Percentiles rank a stretch among this genome's conserved stretches.
phyloP scores from a whole-genome alignment of 805 yeast genomes.

The Starmerella cellae region DNA sequence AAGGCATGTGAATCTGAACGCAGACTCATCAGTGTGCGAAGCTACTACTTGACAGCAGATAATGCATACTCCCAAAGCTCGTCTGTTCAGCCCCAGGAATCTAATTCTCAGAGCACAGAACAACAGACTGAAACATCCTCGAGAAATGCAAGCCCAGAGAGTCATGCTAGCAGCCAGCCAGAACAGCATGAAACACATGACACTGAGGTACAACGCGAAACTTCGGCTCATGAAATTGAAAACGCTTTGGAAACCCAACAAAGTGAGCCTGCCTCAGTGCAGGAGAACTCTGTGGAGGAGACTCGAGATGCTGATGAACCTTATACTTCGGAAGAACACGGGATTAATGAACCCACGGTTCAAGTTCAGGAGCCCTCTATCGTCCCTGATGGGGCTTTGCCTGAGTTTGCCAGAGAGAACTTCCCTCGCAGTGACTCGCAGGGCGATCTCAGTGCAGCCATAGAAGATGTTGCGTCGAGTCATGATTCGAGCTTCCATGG shows the following conservation, averaged over 20 bases:
- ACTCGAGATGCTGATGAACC: background rate
- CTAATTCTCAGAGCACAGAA: too few relatives aligned
- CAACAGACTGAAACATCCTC: too few relatives aligned
- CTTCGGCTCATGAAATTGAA: background rate
- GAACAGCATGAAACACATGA: background rate
- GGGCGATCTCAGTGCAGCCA: constrained; percentile 1
- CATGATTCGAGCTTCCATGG: background rate
- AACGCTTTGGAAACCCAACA: background rate
- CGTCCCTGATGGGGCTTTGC: background rate
- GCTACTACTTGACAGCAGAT: constrained; percentile 36
- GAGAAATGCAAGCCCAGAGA: background rate
- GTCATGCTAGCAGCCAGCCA: background rate
- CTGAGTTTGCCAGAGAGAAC: background rate
- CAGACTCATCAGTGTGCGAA: constrained; percentile 83
- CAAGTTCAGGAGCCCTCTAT: too few relatives aligned
- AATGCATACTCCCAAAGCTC: background rate
- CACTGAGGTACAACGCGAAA: background rate
- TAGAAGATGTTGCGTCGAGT: background rate
- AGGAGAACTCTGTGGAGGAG: background rate
- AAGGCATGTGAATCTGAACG: constrained; percentile 85
- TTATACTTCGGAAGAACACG: too few relatives aligned
- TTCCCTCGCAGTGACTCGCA: background rate
- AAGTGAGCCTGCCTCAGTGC: background rate
- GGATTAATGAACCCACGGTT: too few relatives aligned
- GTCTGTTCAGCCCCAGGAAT: background rate